Base-by-base conservation (phyloP, 1,284 basidiomycete genomes). In the Coniferiporia weirii region DNA sequence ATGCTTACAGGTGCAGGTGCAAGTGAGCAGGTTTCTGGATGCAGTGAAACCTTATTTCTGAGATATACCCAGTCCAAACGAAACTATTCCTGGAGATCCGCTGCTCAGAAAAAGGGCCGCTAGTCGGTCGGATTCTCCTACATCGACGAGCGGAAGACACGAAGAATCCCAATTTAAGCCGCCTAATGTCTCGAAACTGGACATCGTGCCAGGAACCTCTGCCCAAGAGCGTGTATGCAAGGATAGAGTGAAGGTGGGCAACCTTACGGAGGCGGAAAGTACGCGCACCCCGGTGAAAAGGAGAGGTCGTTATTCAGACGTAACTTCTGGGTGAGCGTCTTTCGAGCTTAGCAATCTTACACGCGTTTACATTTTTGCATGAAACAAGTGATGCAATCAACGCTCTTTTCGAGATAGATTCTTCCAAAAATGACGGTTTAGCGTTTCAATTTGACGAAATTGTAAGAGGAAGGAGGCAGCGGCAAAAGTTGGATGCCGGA, bases 361-460 rank as follows among this genome's bases (percentile, higher is more conserved):
- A 15, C 3, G 3, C 15, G 12, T 15, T 40, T 10, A 40, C 17
- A 46, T 46, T 19, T 9, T 46, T 46, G 8, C 17, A 17, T 20
- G 3, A 3, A 46, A n/a, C 1, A 12, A 61, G 59, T 17, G 50
- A 72, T 34, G 77, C 80, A 0, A 82, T 91, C 63, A 87, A 88
- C 63, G 78, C 83, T 12, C 71, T 77, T 17, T 93, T 79, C 68
- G 80, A 82, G 63, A 87, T 95, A 56, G 78, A 91, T 65, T 81
- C 83, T 1, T 73, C 73, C 8, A 74, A 71, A 20, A 95, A 95
- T 68, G 75, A 78, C 1, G 91, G 91, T 1, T 61, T 84, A 5
- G 73, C 74, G 46, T 87, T 82, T 67, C 82, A 85, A 65, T 95
- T 80, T 67, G 85, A 93, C 54, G 83, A 87, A 54, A 90, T 93